A percentile compares a stretch with the other conserved stretches of the same genome.
Conservation (phyloP, 2,329 filamentous ascomycete genomes). For the Alternaria dauci region DNA sequence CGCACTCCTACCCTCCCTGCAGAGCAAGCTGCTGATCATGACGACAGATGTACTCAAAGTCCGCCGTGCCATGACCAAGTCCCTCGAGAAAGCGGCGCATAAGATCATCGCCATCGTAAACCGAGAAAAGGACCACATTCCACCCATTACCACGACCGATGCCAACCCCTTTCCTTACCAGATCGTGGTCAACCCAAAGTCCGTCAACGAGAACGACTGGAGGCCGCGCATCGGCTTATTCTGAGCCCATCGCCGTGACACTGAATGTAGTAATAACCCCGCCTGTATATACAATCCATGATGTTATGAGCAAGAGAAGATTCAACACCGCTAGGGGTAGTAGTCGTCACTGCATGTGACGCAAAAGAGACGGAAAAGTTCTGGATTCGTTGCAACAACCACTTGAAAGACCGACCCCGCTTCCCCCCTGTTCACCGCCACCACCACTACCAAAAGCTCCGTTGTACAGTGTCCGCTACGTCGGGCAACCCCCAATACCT, state of each 20-base stretch:
- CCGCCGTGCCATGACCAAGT: constrained; percentile 88
- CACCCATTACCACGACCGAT: constrained; percentile 91
- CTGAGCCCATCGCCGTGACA: constrained; percentile 18
- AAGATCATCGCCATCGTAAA: constrained; percentile 91
- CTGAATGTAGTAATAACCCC: constrained; percentile 5
- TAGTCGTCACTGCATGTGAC: constrained; percentile 8
- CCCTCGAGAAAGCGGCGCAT: constrained; percentile 83
- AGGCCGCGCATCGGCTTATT: constrained; percentile 73
- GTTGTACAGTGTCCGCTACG: constrained; percentile 39
- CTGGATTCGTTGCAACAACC: constrained; percentile 1
- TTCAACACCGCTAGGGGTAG: constrained; percentile 35
- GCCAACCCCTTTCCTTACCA: constrained; percentile 95
- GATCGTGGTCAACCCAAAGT: constrained; percentile 84
- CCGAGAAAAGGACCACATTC: constrained; percentile 92
- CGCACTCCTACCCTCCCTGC: constrained; percentile 36
- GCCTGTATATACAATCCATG: constrained; percentile 33
- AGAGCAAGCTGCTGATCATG: constrained; percentile 10
- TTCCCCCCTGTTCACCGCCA: constrained; percentile 9
- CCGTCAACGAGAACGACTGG: constrained; percentile 70
- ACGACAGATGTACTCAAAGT: constrained; percentile 85
- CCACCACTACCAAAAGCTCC: constrained; percentile 22
- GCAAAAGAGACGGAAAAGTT: constrained; percentile 34
- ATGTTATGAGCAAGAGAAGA: constrained; percentile 19
- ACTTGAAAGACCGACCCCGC: constrained; percentile 14
- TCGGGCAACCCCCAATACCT: constrained; percentile 24